phyloP scores from a whole-genome alignment of 2,329 filamentous ascomycete species.

The Epichloe typhina region DNA sequence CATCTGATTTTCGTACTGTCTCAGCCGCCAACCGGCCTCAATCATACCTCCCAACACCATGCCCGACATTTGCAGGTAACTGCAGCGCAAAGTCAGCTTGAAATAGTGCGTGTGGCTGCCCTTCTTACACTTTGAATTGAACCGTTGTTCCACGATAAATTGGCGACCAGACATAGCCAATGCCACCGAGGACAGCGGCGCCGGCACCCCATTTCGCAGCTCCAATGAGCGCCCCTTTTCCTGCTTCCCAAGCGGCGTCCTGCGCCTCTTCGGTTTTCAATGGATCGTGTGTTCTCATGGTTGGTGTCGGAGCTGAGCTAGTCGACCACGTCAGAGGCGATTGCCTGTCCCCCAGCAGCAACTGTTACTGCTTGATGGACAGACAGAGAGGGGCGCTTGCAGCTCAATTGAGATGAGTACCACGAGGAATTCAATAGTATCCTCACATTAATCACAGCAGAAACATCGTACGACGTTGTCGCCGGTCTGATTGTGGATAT shows the following conservation, averaged over 20 bases:
- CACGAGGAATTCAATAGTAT: not conserved
- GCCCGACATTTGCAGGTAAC: constrained; percentile 72
- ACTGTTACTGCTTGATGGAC: too few species aligned
- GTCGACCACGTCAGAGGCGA: not conserved
- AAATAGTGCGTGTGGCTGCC: not conserved
- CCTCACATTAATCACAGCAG: not conserved
- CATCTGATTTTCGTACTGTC: constrained; percentile 52
- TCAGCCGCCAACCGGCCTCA: constrained; percentile 57
- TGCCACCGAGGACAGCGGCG: constrained; percentile 45
- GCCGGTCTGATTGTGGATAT: not conserved
- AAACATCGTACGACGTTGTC: not conserved
- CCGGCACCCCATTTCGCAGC: constrained; percentile 62
- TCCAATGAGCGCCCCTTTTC: constrained; percentile 51
- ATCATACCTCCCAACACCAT: constrained; percentile 72
- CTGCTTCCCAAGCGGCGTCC: constrained; percentile 58
- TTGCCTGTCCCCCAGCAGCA: not conserved
- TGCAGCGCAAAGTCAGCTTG: constrained; percentile 19
- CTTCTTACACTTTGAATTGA: constrained; percentile 62
- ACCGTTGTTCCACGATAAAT: constrained; percentile 60
- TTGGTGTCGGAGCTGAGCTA: not conserved
- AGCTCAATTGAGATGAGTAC: not conserved
- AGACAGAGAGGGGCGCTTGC: not conserved
- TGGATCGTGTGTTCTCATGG: constrained; percentile 40
- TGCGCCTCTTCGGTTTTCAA: constrained; percentile 54
- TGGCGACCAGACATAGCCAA: constrained; percentile 53